Conservation (phyloP, 2,329 filamentous ascomycete genomes). For the Aspergillus awamori region DNA sequence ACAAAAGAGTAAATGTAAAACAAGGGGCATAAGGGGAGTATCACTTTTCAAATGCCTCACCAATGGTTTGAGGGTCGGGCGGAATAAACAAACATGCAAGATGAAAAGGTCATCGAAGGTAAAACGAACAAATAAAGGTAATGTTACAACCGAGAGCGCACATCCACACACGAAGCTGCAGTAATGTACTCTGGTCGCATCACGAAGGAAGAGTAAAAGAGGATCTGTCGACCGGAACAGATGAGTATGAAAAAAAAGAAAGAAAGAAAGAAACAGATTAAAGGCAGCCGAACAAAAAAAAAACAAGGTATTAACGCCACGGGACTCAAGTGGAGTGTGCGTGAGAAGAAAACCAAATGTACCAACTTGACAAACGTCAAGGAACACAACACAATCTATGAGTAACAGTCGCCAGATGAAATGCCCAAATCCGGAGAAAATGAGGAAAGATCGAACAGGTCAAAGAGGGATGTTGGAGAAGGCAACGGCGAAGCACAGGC, state of each 20-base stretch:
- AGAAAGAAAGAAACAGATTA: constrained; percentile 29
- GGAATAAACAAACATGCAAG: constrained; percentile 20
- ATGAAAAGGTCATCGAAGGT: constrained; percentile 15
- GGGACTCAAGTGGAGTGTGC: constrained; percentile 21
- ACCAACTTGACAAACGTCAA: constrained; percentile 34
- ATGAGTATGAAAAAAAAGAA: constrained; percentile 29
- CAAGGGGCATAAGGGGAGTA: constrained; percentile 19
- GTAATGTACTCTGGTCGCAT: constrained; percentile 12
- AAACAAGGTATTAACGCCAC: constrained; percentile 34
- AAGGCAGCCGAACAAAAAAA: constrained; percentile 25
- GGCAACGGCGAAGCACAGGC: constrained; percentile 23
- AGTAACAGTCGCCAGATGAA: constrained; percentile 41
- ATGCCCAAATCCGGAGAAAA: constrained; percentile 36
- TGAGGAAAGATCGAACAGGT: constrained; percentile 33
- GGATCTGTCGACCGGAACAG: constrained; percentile 28
- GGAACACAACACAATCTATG: constrained; percentile 42
- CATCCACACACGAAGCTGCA: constrained; percentile 11
- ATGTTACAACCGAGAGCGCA: constrained; percentile 14
- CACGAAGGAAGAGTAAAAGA: constrained; percentile 17
- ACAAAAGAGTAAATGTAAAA: constrained; percentile 1
- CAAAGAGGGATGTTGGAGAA: constrained; percentile 33
- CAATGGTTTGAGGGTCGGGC: constrained; percentile 10
- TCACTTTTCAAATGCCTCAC: constrained; percentile 24
- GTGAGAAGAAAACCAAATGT: constrained; percentile 33
- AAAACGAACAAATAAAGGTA: constrained; percentile 5